Conservation (phyloP, 2,329 filamentous ascomycete species). For the Pyricularia sp. region DNA sequence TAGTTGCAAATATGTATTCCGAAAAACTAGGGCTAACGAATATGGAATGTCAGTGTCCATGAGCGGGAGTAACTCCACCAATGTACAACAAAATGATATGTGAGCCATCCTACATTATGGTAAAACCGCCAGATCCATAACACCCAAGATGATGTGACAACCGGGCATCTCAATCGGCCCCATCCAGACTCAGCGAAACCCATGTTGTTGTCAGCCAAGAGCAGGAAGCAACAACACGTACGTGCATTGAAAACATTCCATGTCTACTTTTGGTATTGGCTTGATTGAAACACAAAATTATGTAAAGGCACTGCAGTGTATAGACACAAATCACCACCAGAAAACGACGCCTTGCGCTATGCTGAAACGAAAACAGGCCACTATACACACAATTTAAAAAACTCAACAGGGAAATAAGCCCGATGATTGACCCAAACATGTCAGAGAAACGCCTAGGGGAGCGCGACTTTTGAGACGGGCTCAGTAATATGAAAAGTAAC, state of each 20-base stretch:
- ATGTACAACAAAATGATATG: too few species aligned
- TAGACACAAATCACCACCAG: not conserved
- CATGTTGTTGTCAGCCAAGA: not conserved
- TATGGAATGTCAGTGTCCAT: too few species aligned
- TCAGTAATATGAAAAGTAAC: not conserved
- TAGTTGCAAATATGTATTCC: too few species aligned
- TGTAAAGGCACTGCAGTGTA: not conserved
- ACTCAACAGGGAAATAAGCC: not conserved
- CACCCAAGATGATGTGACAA: too few species aligned
- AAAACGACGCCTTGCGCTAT: slow-evolving; percentile 15
- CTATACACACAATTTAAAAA: slow-evolving; percentile 4
- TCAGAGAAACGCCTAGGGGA: slow-evolving; percentile 1
- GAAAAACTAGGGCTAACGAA: too few species aligned
- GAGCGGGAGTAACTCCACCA: too few species aligned
- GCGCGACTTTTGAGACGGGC: not conserved
- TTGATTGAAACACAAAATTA: not conserved
- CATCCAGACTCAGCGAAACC: not conserved
- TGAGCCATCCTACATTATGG: too few species aligned
- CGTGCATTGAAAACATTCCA: not conserved
- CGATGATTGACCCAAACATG: not conserved
- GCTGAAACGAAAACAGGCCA: slow-evolving; percentile 6
- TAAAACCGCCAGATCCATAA: too few species aligned
- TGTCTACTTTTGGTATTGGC: not conserved
- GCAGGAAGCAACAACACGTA: not conserved
- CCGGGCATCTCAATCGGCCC: too few species aligned